Conservation (phyloP, 257 asterid genomes). For the Verbascum thapsus region DNA sequence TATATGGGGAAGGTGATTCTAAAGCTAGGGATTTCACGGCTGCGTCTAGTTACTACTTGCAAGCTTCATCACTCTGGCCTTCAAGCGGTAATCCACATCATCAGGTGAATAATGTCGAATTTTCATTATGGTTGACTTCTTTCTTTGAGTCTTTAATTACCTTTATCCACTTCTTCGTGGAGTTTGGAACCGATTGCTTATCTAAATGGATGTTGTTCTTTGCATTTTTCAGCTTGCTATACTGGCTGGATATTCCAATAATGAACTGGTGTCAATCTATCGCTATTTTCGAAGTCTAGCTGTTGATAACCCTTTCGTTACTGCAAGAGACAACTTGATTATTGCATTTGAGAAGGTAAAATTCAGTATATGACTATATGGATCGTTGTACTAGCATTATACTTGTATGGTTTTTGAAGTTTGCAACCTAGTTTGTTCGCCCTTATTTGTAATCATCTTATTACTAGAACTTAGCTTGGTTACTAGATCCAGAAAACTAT, state of each 20-base stretch:
- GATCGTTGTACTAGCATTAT: background rate
- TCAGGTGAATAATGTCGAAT: slow-evolving; percentile 53
- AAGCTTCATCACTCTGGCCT: slow-evolving; percentile 89
- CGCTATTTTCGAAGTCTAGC: slow-evolving; percentile 96
- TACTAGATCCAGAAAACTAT: background rate
- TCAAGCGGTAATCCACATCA: slow-evolving; percentile 96
- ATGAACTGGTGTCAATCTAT: slow-evolving; percentile 76
- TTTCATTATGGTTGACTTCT: slow-evolving; percentile 7
- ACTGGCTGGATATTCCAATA: slow-evolving; percentile 82
- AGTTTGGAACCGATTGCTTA: slow-evolving; percentile 6
- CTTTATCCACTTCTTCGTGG: background rate
- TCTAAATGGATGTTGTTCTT: slow-evolving; percentile 24
- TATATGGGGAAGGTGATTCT: slow-evolving; percentile 89
- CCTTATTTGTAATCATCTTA: too few species aligned
- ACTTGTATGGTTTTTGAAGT: background rate
- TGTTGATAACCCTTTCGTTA: slow-evolving; percentile 73
- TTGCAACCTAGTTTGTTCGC: background rate
- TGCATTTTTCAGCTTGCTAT: slow-evolving; percentile 79
- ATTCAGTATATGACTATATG: background rate
- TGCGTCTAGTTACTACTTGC: slow-evolving; percentile 87
- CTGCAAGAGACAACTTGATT: slow-evolving; percentile 90
- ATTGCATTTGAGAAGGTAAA: slow-evolving; percentile 97
- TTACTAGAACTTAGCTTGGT: too few species aligned
- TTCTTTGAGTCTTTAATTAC: background rate
- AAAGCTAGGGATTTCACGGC: slow-evolving; percentile 84